Evolutionary conservation across 2,329 filamentous ascomycete species (phyloP).

Genomic region (Verticillium alfalfae): DNA sequence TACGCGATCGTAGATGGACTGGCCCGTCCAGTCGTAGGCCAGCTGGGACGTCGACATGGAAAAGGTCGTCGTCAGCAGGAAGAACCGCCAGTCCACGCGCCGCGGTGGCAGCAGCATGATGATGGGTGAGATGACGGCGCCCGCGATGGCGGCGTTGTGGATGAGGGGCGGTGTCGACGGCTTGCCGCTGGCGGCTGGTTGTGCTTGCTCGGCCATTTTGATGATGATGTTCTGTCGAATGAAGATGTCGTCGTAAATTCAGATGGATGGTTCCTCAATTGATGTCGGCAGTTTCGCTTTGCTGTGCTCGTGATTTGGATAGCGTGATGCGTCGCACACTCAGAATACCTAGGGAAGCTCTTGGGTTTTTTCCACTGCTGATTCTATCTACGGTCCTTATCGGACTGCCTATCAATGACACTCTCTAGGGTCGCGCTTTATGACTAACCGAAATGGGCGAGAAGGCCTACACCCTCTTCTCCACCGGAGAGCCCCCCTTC

Average conservation of each 20-base stretch:
- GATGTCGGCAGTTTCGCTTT: too few relatives aligned
- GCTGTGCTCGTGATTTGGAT: too few relatives aligned
- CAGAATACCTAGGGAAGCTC: too few relatives aligned
- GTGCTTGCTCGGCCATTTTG: conserved; percentile 6
- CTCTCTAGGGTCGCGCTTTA: too few relatives aligned
- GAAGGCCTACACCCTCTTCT: too few relatives aligned
- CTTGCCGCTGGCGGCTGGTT: conserved; percentile 1
- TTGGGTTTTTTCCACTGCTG: too few relatives aligned
- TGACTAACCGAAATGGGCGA: too few relatives aligned
- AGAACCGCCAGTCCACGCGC: conserved; percentile 43
- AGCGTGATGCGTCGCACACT: too few relatives aligned
- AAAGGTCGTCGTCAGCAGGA: conserved; percentile 42
- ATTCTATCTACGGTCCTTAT: too few relatives aligned
- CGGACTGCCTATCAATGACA: too few relatives aligned
- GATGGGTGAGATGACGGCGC: conserved; percentile 40
- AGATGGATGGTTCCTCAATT: not conserved
- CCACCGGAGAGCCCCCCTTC: too few relatives aligned
- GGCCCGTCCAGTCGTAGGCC: conserved; percentile 50
- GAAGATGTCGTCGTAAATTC: not conserved
- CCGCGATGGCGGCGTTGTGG: conserved; percentile 42
- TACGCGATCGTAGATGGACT: conserved; percentile 44
- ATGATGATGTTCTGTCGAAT: not conserved
- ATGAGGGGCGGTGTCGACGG: conserved; percentile 24
- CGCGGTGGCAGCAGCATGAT: conserved; percentile 47
- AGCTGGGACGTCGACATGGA: conserved; percentile 51